Evolutionary conservation across 2,329 filamentous ascomycete genomes (phyloP).

Genomic region (Nannizzia gypsea): DNA sequence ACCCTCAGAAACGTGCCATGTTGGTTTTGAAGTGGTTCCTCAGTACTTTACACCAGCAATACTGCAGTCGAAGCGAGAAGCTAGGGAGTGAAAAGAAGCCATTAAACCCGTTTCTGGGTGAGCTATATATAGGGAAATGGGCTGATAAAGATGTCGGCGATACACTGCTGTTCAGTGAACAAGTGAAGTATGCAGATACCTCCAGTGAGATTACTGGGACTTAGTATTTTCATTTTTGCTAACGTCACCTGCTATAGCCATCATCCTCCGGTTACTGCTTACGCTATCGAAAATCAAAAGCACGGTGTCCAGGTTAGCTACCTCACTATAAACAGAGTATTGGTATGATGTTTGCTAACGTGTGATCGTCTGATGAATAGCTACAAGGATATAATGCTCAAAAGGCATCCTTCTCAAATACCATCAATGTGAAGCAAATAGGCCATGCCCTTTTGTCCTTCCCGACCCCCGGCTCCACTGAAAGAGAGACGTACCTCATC

Average conservation of each 20-base stretch:
- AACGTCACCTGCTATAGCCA: slow-evolving; percentile 42
- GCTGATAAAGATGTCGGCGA: slow-evolving; percentile 59
- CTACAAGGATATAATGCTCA: slow-evolving; percentile 84
- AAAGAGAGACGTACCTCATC: slow-evolving; percentile 67
- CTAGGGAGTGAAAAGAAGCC: slow-evolving; percentile 93
- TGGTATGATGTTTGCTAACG: neutral
- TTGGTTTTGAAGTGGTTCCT: slow-evolving; percentile 96
- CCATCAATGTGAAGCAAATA: slow-evolving; percentile 90
- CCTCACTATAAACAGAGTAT: slow-evolving; percentile 6
- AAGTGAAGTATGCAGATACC: slow-evolving; percentile 53
- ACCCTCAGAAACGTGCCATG: slow-evolving; percentile 69
- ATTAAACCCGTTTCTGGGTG: slow-evolving; percentile 87
- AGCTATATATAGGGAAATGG: slow-evolving; percentile 90
- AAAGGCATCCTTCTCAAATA: slow-evolving; percentile 86
- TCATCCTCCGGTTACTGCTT: slow-evolving; percentile 89
- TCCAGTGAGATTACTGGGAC: neutral
- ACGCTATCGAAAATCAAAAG: slow-evolving; percentile 77
- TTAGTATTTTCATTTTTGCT: slow-evolving; percentile 3
- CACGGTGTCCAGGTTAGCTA: slow-evolving; percentile 54
- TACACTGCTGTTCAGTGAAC: slow-evolving; percentile 81
- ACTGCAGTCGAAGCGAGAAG: slow-evolving; percentile 62
- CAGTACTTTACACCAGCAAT: slow-evolving; percentile 81
- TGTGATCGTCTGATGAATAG: slow-evolving; percentile 15
- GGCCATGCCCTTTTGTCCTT: slow-evolving; percentile 77
- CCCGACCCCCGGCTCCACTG: slow-evolving; percentile 40